A percentile compares a stretch with the other conserved stretches of the same genome.
phyloP scores from a whole-genome alignment of 2,329 filamentous ascomycete species.

The Ceratocystis harringtonii region DNA sequence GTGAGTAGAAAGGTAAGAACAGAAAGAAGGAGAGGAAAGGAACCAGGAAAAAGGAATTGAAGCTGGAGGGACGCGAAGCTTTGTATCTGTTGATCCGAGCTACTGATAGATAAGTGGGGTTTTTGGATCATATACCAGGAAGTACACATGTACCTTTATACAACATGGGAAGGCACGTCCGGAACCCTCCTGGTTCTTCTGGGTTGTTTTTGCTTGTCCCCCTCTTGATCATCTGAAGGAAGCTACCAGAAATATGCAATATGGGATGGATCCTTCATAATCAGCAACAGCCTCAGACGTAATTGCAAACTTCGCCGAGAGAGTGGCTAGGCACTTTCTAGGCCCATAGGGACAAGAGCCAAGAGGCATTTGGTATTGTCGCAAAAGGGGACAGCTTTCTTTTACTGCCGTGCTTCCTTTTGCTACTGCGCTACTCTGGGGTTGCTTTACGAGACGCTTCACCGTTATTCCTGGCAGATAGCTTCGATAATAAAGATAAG shows the following conservation, averaged over 20 bases:
- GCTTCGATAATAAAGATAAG: not conserved
- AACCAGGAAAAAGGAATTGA: not conserved
- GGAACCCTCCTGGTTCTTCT: not conserved
- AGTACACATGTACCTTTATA: constrained; percentile 3
- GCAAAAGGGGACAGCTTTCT: not conserved
- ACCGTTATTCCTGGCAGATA: not conserved
- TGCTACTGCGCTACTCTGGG: not conserved
- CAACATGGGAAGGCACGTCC: not conserved
- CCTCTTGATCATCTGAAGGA: not conserved
- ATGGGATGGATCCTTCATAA: not conserved
- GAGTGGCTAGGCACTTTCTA: not conserved
- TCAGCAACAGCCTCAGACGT: not conserved
- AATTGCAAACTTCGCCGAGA: not conserved
- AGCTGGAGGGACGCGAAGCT: not conserved
- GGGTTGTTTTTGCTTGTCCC: not conserved
- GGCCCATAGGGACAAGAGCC: not conserved
- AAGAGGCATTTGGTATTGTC: not conserved
- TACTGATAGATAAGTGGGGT: constrained; percentile 5
- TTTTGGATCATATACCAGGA: not conserved
- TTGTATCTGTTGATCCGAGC: constrained; percentile 8
- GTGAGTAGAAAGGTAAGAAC: not conserved
- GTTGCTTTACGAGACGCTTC: not conserved
- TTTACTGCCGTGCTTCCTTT: not conserved
- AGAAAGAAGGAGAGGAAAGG: constrained; percentile 1
- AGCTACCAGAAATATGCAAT: not conserved